Base-by-base conservation (phyloP, 108 stramenopile genomes). In the Cylindrotheca closterium region DNA sequence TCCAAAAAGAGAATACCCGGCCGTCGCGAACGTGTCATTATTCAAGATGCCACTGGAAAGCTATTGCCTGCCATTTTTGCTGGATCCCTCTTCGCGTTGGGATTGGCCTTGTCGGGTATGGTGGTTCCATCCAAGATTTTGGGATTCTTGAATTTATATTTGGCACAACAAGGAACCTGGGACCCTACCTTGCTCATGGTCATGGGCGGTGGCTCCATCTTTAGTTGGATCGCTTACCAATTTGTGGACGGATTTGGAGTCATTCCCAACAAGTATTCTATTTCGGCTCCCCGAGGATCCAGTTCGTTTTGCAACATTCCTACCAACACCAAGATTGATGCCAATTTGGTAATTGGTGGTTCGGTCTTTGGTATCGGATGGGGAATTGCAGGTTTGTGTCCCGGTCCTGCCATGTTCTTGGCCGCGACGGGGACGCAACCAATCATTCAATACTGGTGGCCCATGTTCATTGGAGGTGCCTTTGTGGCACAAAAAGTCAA, bases 111-210 rank as follows among this genome's bases (percentile, higher is more conserved):
- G 19, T 60, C 70, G 30, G 71, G 74, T 31, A 96, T 96, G 94
- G 60, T 77, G 1, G 26, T 74, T 10, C 45, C 70, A 4, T 67
- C 72, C 57, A 89, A 88, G 51, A 75, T 96, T 26, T 49, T 69
- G 54, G 85, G 74, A 21, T 96, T 96, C 75, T 66, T 93, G 58
- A 74, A 86, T 65, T 58, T 62, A 29, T 17, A 0, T 15, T 84
- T 80, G 0, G 49, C 79, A 4, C 8, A 30, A 2, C 63, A 73
- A 23, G 85, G 84, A 28, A 70, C 75, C 2, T 94, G 83, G 83
- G 93, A 94, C 73, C 86, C 91, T 7, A 85, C 91, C 4, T 79
- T 96, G 19, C 47, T 71, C 15, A 56, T 63, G 28, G 93, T 96
- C 58, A 84, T 96, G 89, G 89, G 78, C 21, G 85, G 81, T 29